These are phyloP conservation scores for Melaleuca alternifolia DNA, from an alignment of 345 rosid genomes.

Conservation along the genomic window DNA sequence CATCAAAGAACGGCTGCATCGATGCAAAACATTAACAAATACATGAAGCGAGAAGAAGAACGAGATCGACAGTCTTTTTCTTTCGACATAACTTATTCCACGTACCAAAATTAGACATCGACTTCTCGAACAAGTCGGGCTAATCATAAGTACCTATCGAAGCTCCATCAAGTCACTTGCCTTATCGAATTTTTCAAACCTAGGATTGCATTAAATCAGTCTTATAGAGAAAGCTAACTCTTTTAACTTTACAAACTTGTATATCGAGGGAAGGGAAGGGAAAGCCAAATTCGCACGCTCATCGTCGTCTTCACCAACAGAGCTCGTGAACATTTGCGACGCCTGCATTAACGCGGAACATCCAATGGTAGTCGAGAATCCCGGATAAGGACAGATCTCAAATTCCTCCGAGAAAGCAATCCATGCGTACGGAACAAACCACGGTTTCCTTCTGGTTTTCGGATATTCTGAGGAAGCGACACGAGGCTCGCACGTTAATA, in stretches of 20 bases:
- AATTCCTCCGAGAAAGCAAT: neutral
- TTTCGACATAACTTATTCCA: neutral
- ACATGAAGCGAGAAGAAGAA: neutral
- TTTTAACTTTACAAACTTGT: neutral
- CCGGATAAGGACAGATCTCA: neutral
- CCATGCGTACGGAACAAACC: neutral
- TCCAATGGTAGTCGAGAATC: neutral
- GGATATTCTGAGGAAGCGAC: neutral
- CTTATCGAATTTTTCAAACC: neutral
- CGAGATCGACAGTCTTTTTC: neutral
- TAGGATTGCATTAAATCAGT: neutral
- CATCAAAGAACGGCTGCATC: too few species aligned
- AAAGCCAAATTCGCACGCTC: neutral
- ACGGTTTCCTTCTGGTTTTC: neutral
- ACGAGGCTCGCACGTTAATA: neutral
- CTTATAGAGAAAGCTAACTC: too few species aligned
- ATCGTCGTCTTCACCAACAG: neutral
- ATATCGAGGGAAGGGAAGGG: neutral
- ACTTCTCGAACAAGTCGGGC: neutral
- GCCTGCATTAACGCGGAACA: neutral
- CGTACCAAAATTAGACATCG: neutral
- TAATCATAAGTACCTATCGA: neutral
- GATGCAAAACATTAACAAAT: neutral
- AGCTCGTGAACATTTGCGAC: neutral
- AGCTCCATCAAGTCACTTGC: neutral